phyloP scores from a whole-genome alignment of 805 yeast species.

The Ogataea naganishii region DNA sequence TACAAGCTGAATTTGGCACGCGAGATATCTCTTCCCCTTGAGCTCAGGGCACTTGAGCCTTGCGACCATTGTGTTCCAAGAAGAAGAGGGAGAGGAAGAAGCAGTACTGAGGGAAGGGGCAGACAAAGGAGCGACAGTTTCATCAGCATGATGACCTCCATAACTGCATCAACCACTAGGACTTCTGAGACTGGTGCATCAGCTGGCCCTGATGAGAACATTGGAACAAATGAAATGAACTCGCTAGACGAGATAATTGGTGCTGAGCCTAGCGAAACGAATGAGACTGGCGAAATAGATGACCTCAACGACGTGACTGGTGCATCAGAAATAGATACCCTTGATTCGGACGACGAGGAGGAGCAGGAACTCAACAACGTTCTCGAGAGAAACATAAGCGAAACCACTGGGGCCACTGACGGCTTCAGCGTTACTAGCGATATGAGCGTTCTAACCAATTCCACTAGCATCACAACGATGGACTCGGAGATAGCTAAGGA shows the following conservation, averaged over 20 bases:
- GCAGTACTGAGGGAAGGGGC: neutral
- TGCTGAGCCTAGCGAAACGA: too few relatives aligned
- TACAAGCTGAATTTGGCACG: conserved; percentile 22
- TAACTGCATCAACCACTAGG: too few relatives aligned
- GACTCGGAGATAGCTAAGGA: neutral
- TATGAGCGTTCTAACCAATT: conserved; percentile 5
- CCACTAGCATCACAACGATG: conserved; percentile 3
- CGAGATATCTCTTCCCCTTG: conserved; percentile 25
- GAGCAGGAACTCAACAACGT: neutral
- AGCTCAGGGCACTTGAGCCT: conserved; percentile 16
- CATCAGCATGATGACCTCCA: too few relatives aligned
- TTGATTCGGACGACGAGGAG: neutral
- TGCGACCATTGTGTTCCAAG: conserved; percentile 23
- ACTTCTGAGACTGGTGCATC: too few relatives aligned
- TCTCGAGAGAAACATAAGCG: neutral
- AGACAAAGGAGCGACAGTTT: too few relatives aligned
- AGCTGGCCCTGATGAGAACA: too few relatives aligned
- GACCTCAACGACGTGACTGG: too few relatives aligned
- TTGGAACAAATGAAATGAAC: too few relatives aligned
- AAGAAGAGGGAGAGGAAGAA: conserved; percentile 8
- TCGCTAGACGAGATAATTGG: too few relatives aligned
- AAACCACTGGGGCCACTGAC: too few relatives aligned
- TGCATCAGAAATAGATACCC: neutral
- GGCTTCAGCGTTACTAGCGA: too few relatives aligned
- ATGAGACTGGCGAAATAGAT: too few relatives aligned